Conservation (phyloP, 257 asterid genomes). For the Lithospermum erythrorhizon region DNA sequence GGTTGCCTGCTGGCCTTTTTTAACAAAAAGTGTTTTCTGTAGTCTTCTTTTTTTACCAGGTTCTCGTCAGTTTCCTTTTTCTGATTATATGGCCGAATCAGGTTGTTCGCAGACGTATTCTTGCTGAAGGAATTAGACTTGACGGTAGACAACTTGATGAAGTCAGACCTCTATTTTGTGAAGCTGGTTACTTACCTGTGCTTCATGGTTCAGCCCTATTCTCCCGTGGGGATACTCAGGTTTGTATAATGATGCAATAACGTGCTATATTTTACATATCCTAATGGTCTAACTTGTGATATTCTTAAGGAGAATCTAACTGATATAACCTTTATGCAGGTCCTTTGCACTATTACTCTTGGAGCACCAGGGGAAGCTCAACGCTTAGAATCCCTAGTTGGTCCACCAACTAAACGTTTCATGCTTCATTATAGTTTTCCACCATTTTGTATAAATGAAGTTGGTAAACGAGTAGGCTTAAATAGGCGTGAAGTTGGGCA, state of each 20-base stretch:
- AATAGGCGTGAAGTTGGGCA: conserved; percentile 98
- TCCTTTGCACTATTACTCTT: conserved; percentile 91
- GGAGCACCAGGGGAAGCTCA: conserved; percentile 99
- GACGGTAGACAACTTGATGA: conserved; percentile 92
- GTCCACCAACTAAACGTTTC: conserved; percentile 89
- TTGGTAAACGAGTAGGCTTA: conserved; percentile 81
- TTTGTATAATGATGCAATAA: conserved; percentile 4
- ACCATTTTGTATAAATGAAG: conserved; percentile 91
- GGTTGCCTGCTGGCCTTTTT: background rate
- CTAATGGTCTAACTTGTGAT: background rate
- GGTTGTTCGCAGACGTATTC: conserved; percentile 86
- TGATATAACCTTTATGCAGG: conserved; percentile 32
- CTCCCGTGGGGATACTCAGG: conserved; percentile 97
- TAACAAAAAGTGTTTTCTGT: background rate
- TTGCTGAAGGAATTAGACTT: conserved; percentile 75
- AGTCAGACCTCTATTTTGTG: conserved; percentile 83
- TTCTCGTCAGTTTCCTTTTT: conserved; percentile 11
- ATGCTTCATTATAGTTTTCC: conserved; percentile 98
- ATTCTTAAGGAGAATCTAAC: background rate
- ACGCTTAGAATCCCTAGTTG: conserved; percentile 69
- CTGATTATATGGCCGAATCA: conserved; percentile 26
- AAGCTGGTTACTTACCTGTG: conserved; percentile 73
- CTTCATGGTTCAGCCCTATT: conserved; percentile 86
- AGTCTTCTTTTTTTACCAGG: background rate
- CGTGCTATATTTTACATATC: background rate